Conservation (phyloP, 2,329 filamentous ascomycete genomes). For the Lachnellula suecica region DNA sequence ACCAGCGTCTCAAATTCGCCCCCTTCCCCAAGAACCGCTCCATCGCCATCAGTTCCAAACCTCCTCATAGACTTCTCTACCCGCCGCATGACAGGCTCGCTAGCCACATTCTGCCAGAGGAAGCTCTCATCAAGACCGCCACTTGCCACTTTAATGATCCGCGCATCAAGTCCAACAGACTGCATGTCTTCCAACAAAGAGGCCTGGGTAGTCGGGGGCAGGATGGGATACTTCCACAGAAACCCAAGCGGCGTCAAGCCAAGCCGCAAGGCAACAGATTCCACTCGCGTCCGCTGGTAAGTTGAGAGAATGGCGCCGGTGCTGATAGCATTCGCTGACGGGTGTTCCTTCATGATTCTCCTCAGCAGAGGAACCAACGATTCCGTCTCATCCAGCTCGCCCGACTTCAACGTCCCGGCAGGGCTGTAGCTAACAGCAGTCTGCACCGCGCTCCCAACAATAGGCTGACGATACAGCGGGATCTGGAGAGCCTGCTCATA, state of each 20-base stretch:
- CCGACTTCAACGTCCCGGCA: constrained; percentile 5
- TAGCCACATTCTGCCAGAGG: constrained; percentile 78
- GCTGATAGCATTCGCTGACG: constrained; percentile 80
- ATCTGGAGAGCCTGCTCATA: constrained; percentile 78
- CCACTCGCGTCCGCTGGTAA: constrained; percentile 94
- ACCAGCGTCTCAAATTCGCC: constrained; percentile 96
- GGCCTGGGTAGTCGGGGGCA: constrained; percentile 51
- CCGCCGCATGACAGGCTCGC: constrained; percentile 45
- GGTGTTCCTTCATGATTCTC: constrained; percentile 66
- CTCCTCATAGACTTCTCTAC: constrained; percentile 56
- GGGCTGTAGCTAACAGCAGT: constrained; percentile 67
- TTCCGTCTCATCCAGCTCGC: constrained; percentile 71
- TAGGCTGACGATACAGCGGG: constrained; percentile 80
- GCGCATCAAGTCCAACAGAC: constrained; percentile 73
- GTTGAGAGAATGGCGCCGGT: constrained; percentile 92
- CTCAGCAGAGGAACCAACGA: constrained; percentile 75
- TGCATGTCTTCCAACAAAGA: constrained; percentile 80
- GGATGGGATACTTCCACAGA: constrained; percentile 84
- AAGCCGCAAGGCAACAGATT: constrained; percentile 85
- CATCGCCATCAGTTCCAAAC: constrained; percentile 65
- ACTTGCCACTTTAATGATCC: constrained; percentile 92
- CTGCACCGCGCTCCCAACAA: constrained; percentile 69
- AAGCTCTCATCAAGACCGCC: constrained; percentile 80
- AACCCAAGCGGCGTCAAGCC: constrained; percentile 80
- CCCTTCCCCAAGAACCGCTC: constrained; percentile 83